Evolutionary conservation across 805 yeast genomes (phyloP).

Genomic region (Wickerhamomyces silvicola): DNA sequence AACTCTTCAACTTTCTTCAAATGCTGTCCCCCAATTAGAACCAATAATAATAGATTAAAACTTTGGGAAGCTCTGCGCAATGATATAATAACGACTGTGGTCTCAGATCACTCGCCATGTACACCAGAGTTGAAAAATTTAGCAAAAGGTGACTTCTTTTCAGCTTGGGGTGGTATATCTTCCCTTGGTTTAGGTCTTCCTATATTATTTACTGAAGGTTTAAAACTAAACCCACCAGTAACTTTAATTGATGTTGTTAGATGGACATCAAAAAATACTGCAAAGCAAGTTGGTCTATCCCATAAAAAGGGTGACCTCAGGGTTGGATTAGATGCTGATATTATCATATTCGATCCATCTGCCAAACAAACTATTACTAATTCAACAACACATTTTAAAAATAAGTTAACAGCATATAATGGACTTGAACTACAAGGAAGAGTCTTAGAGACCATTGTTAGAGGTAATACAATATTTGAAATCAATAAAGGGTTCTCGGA

Average conservation of each 20-base stretch:
- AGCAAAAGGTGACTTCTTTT: constrained; percentile 77
- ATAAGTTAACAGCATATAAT: constrained; percentile 83
- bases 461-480: constrained; percentile 68
- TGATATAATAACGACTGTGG: constrained; percentile 72
- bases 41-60: constrained; percentile 59
- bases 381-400: constrained; percentile 62
- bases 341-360: constrained; percentile 71
- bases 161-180: constrained; percentile 96
- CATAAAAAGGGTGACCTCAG: constrained; percentile 67
- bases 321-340: constrained; percentile 83
- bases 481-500: constrained; percentile 46
- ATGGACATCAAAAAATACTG: constrained; percentile 83
- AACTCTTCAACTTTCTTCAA: constrained; percentile 77
- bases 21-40: constrained; percentile 92
- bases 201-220: constrained; percentile 69
- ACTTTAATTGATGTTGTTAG: constrained; percentile 54
- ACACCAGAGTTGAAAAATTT: constrained; percentile 84
- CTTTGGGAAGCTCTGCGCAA: constrained; percentile 74
- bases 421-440: constrained; percentile 65
- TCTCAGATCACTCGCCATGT: constrained; percentile 95
- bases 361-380: constrained; percentile 44
- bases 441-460: constrained; percentile 70
- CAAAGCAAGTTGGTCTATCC: constrained; percentile 73
- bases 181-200: constrained; percentile 91
- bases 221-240: constrained; percentile 44